Base-by-base conservation (phyloP, 108 stramenopile genomes). In the Skeletonema marinoi region DNA sequence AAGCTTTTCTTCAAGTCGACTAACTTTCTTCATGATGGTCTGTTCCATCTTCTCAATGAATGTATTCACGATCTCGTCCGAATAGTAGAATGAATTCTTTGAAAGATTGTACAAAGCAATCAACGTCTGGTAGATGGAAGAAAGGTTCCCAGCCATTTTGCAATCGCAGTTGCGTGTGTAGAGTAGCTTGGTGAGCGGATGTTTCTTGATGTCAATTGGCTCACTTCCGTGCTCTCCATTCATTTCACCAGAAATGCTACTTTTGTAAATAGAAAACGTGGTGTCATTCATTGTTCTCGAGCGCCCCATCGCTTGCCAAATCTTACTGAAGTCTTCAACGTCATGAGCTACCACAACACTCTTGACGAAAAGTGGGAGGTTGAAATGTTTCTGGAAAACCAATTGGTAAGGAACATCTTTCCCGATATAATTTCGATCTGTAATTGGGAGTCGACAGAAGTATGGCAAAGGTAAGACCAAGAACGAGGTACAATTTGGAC, bases 251-350 rank as follows among this genome's bases (percentile, higher is more conserved):
- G 79, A 79, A 56, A 84, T 81, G 12, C 81, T 71, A 39, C 68
- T 80, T 73, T 75, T 84, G 71, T 87, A 87, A 51, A 87, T 84
- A 42, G 73, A 76, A 41, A 87, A 87, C 2, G 65, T 60, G 9
- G 86, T 87, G 39, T 79, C 75, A 64, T 87, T 87, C 86, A 87
- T 87, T 14, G 86, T 87, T 25, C 86, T 75, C 7, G 82, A 83
- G 46, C 86, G 83, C 3, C 86, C 86, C 83, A 87, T 84, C 17
- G 86, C 86, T 77, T 87, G 86, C 86, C 86, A 87, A 42, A 87
- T 87, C 83, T 84, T 87, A 33, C 78, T 79, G 41, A 87, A 87
- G 65, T 87, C 86, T 60, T 78, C 80, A 3, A 87, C 86, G 71
- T 87, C 86, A 66, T 87, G 86, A 62, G 86, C 86, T 29, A 87